Percentiles rank a stretch among this genome's conserved stretches.
Evolutionary conservation across 1,284 basidiomycete genomes (phyloP).

Genomic region (Ceraceosorus guamensis): DNA sequence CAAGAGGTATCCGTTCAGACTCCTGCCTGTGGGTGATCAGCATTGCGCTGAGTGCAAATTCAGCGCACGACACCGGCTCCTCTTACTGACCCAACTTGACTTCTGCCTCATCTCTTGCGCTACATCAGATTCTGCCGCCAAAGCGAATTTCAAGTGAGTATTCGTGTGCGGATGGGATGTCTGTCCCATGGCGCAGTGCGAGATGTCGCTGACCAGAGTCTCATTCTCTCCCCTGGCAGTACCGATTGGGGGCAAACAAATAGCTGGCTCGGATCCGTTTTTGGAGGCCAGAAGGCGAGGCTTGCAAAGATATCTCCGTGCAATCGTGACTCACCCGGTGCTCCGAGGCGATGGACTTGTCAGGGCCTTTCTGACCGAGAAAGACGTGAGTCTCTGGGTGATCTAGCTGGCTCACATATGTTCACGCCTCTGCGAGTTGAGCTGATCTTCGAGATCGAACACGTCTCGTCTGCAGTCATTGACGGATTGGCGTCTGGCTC

Average conservation of each 20-base stretch:
- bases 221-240: no score
- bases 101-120: no score
- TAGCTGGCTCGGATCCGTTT: constrained; percentile 25
- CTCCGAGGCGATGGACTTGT: constrained; percentile 24
- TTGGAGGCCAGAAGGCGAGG: constrained; percentile 22
- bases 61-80: no score
- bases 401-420: neutral
- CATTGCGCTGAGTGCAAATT: no score
- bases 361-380: constrained; percentile 22
- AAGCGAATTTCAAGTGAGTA: constrained; percentile 19
- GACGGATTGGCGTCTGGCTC: neutral
- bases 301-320: constrained; percentile 21
- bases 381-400: constrained; percentile 1
- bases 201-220: no score
- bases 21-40: constrained; percentile 21
- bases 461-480: no score
- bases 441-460: no score
- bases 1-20: constrained; percentile 29
- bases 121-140: no score
- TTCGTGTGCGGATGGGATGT: no score
- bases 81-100: no score
- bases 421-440: neutral
- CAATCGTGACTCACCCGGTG: constrained; percentile 21
- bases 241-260: no score
- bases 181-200: no score